Conservation (phyloP, 306 rosid species). For the Pyrus betulifolia region DNA sequence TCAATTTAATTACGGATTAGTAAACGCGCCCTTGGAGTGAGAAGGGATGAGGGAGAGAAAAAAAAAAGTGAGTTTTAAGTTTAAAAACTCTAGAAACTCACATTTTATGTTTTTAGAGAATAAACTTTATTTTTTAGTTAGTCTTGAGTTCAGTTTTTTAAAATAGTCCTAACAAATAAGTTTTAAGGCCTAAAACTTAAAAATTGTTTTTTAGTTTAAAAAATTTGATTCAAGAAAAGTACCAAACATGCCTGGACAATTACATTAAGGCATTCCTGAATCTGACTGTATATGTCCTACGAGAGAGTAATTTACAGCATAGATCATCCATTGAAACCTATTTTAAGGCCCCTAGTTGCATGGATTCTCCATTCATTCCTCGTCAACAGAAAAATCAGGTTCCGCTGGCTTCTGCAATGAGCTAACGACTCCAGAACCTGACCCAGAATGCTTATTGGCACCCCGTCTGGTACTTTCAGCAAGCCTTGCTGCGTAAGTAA, state of each 20-base stretch:
- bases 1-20: too few species aligned
- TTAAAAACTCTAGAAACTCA: too few species aligned
- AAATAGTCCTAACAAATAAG: too few species aligned
- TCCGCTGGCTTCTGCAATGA: conserved; percentile 73
- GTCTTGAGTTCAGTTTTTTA: too few species aligned
- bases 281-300: background rate
- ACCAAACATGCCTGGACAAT: background rate
- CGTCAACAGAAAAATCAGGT: conserved; percentile 60
- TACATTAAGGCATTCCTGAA: background rate
- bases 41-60: too few species aligned
- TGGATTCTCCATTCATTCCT: conserved; percentile 7
- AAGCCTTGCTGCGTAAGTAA: conserved; percentile 14
- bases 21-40: too few species aligned
- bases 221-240: too few species aligned
- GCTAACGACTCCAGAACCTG: conserved; percentile 43
- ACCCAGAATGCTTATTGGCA: conserved; percentile 24
- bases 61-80: too few species aligned
- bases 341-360: background rate
- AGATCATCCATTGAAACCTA: background rate
- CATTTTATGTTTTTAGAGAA: too few species aligned
- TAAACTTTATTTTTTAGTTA: too few species aligned
- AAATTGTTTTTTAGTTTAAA: too few species aligned
- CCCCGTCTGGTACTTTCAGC: conserved; percentile 30
- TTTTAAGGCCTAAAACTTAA: too few species aligned
- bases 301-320: background rate